Conservation (phyloP, 2,329 filamentous ascomycete genomes). For the Botrytis aclada region DNA sequence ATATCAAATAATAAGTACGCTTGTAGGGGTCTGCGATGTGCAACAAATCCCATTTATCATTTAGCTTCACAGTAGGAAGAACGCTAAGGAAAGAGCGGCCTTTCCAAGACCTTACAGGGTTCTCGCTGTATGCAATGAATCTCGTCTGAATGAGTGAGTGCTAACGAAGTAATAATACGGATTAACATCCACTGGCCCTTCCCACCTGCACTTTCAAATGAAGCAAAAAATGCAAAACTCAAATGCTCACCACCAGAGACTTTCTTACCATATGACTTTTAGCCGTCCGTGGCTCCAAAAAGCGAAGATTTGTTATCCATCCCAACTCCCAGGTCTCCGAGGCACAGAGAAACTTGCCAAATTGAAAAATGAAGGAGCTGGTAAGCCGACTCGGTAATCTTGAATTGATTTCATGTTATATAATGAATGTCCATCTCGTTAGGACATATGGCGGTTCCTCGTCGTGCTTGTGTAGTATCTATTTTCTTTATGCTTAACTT, state of each 20-base stretch:
- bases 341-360: not conserved
- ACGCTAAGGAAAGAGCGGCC: not conserved
- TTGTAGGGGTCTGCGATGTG: not conserved
- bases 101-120: not conserved
- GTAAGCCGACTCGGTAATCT: not conserved
- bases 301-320: not conserved
- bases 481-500: fast-evolving
- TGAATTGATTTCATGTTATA: not conserved
- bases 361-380: not conserved
- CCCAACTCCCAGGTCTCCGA: not conserved
- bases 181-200: not conserved
- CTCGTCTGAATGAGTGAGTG: not conserved
- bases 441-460: fast-evolving
- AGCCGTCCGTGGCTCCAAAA: fast-evolving
- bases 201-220: fast-evolving
- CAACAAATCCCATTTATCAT: not conserved
- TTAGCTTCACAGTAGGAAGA: not conserved
- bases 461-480: not conserved
- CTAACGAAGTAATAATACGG: not conserved
- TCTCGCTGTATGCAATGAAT: not conserved
- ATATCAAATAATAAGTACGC: not conserved
- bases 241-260: not conserved
- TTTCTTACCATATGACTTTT: not conserved
- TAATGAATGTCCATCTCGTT: not conserved
- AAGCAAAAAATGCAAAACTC: not conserved